Conservation (phyloP, 495 filamentous ascomycete genomes). For the Lasiosphaeris hirsuta region DNA sequence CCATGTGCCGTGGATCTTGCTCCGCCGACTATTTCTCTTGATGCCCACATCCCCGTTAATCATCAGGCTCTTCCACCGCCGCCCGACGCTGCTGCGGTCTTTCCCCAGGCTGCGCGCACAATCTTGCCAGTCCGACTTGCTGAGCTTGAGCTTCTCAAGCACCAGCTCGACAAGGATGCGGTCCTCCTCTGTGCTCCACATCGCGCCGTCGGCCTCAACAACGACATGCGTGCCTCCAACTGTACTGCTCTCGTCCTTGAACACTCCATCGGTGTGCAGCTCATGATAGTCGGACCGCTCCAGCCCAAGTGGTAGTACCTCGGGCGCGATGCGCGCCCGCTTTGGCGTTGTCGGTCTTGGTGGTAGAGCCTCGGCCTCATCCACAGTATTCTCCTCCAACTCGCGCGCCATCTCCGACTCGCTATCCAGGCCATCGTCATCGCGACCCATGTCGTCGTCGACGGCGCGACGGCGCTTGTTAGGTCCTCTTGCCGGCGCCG, state of each 20-base stretch:
- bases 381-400: conserved; percentile 6
- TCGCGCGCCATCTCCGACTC: conserved; percentile 27
- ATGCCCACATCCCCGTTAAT: conserved; percentile 60
- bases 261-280: conserved; percentile 40
- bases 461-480: conserved; percentile 61
- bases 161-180: conserved; percentile 68
- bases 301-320: conserved; percentile 64
- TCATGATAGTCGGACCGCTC: conserved; percentile 62
- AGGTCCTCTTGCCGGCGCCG: conserved; percentile 47
- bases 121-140: conserved; percentile 73
- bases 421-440: conserved; percentile 37
- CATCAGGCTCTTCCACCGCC: conserved; percentile 66
- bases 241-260: conserved; percentile 28
- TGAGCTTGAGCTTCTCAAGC: conserved; percentile 69
- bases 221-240: conserved; percentile 39
- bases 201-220: conserved; percentile 41
- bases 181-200: conserved; percentile 68
- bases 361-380: conserved; percentile 16
- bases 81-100: conserved; percentile 62
- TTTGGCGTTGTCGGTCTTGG: conserved; percentile 63
- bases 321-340: conserved; percentile 61
- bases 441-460: conserved; percentile 51
- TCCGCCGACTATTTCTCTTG: conserved; percentile 44
- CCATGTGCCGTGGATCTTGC: conserved; percentile 50
- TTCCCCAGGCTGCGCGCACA: conserved; percentile 67